Evolutionary conservation across 2,329 filamentous ascomycete genomes (phyloP), one percentile per base, ranked within the genome.

Genomic region (Cladophialophora psammophila): DNA sequence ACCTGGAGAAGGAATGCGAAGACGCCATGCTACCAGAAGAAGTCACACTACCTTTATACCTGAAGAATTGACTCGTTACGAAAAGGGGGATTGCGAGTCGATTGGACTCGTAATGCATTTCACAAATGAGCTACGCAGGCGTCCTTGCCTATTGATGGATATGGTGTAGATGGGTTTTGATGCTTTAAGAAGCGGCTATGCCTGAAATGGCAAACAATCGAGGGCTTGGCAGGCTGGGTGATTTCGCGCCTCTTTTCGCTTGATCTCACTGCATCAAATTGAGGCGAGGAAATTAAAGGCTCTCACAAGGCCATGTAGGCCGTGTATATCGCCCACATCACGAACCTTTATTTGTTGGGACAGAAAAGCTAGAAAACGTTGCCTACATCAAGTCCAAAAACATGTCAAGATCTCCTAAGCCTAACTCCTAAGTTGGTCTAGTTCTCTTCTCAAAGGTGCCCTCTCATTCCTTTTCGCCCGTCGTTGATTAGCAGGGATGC

Each of bases 171-270:
- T 20, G 10, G 34, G 8, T 31, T 53, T 62, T 3, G n/a, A 53
- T 18, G 38, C 53, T 50, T 38, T 15, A 42, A 36, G 4, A 18
- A 55, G 15, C 13, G 60, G 31, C 54, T 64, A 58, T 64, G n/a
- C 61, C 61, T 15, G 26, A 64, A 58, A 40, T 32, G 54, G 61
- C 36, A 64, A 64, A 59, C 42, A 64, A 58, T 58, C 36, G 9
- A 40, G 3, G 12, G 18, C 61, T 64, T 64, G 61, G 61, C 61
- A 45, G 50, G 60, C 57, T 12, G 34, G 50, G 31, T 32, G 20
- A 54, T 31, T 15, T 54, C 50, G 50, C 50, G 32, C 26, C 50
- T 54, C 53, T 20, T 18, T 60, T 20, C 10, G 42, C n/a, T 3
- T 45, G n/a, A 20, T 45, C 6, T 20, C 42, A 45, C 42, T 5